Percentiles rank a stretch among this genome's conserved stretches.
These are phyloP conservation scores for Podaxis sp. DNA, from an alignment of 768 basidiomycete species.

Conservation along the genomic window DNA sequence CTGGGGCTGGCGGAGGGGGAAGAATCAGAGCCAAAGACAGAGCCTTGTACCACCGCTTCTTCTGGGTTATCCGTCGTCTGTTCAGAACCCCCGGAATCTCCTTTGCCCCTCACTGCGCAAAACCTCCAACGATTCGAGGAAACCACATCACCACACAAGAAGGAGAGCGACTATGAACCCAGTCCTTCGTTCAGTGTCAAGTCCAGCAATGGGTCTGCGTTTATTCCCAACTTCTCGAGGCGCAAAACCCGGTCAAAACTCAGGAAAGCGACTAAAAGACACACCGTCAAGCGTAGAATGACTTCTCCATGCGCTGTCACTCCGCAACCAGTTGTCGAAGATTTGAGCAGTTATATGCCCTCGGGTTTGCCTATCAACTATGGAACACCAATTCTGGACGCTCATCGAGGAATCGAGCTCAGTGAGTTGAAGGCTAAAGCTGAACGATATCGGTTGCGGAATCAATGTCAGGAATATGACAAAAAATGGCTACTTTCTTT, in stretches of 20 bases:
- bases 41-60: not conserved
- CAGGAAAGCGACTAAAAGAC: not conserved
- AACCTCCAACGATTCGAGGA: not conserved
- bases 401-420: slow-evolving; percentile 60
- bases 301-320: slow-evolving; percentile 13
- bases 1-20: not conserved
- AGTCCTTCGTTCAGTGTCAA: slow-evolving; percentile 25
- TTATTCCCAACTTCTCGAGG: slow-evolving; percentile 8
- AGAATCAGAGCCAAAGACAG: not conserved
- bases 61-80: not conserved
- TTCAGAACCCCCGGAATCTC: not conserved
- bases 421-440: slow-evolving; percentile 56
- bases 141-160: not conserved
- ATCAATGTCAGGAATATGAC: slow-evolving; percentile 61
- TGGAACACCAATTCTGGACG: slow-evolving; percentile 60
- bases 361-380: slow-evolving; percentile 29
- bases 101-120: not conserved
- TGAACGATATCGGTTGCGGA: slow-evolving; percentile 49
- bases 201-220: slow-evolving; percentile 30
- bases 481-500: slow-evolving; percentile 66
- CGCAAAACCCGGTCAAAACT: slow-evolving; percentile 2
- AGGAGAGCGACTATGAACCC: slow-evolving; percentile 26
- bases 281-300: slow-evolving; percentile 21
- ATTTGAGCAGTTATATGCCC: not conserved
- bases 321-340: slow-evolving; percentile 17